Base-by-base conservation (phyloP, 495 filamentous ascomycete genomes). In the Xylona heveae region DNA sequence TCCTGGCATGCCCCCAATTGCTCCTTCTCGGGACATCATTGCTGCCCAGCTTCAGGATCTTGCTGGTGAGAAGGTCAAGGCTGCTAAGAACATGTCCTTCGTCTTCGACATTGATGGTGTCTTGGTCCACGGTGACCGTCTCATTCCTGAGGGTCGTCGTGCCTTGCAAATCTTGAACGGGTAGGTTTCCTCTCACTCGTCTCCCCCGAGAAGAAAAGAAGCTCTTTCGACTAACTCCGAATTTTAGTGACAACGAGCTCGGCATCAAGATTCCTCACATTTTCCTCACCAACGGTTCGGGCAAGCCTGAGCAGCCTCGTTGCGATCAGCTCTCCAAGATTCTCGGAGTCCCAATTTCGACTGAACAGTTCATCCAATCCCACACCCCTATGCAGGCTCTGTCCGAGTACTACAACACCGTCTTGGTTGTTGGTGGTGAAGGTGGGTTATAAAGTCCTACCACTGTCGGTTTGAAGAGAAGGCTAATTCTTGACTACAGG, bases 21-120 rank as follows among this genome's bases (percentile, higher is more conserved):
- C 59, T 44, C 58, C 56, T 27, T 68, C 72, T 0, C 66, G 73
- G 16, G 71, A 79, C 25, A 69, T 83, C 43, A 50, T 82, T 37
- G 71, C 71, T 34, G 66, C 71, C 2, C 73, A 76, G 49, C 59
- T 78, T 19, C 78, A 83, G 51, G 74, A 77, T 40, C 58, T 80
- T 40, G 60, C 68, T 38, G 50, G 67, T 35, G 66, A 74, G 42
- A 80, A 78, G 49, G 75, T 75, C 5, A 52, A 50, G 13, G 51
- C 53, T 21, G 68, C 64, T 22, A 74, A 73, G 55, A 66, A 74
- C 53, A 71, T 73, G 62, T 63, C 66, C 3, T 74, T 74, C 39
- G 66, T 61, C 18, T 74, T 74, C 37, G 70, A 74, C 45, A 74
- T 73, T 33, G 68, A 75, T 38, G 69, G 68, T 35, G 68, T 74